Evolutionary conservation across 108 stramenopile species (phyloP).

Genomic region (Aurantiochytrium sp.): DNA sequence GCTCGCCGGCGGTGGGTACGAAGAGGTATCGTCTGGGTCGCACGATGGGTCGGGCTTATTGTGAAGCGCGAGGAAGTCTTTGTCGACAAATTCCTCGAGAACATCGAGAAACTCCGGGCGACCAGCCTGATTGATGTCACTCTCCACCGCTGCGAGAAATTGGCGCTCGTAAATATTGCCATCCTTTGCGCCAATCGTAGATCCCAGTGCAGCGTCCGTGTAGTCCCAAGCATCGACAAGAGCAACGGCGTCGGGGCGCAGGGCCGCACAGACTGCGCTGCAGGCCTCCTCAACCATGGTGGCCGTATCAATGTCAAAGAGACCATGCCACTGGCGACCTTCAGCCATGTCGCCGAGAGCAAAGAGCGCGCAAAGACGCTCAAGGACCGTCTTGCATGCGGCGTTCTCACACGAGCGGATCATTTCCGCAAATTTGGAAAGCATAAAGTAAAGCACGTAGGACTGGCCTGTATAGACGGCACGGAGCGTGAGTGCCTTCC

Average conservation of each 20-base stretch:
- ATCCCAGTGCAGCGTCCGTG: conserved; percentile 66
- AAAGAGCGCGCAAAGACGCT: neutral
- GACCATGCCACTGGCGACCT: neutral
- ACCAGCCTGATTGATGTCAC: neutral
- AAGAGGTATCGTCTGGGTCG: neutral
- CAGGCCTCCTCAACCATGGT: neutral
- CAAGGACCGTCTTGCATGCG: neutral
- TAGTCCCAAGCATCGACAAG: conserved; percentile 79
- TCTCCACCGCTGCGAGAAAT: neutral
- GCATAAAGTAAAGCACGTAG: conserved; percentile 11
- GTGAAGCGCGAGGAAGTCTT: neutral
- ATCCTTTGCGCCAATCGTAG: neutral
- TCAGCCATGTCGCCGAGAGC: conserved; percentile 1
- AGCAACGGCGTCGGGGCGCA: conserved; percentile 73
- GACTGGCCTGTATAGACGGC: neutral
- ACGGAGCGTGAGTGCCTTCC: neutral
- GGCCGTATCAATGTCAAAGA: neutral
- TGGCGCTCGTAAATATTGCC: conserved; percentile 9
- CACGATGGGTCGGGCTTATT: neutral
- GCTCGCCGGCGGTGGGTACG: neutral
- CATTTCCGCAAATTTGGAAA: neutral
- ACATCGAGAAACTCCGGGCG: neutral
- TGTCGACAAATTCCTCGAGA: neutral
- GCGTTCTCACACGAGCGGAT: neutral
- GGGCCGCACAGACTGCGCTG: conserved; percentile 9